Evolutionary conservation across 345 rosid genomes (phyloP), one percentile per base, ranked within the genome.

Genomic region (Turnera subulata): DNA sequence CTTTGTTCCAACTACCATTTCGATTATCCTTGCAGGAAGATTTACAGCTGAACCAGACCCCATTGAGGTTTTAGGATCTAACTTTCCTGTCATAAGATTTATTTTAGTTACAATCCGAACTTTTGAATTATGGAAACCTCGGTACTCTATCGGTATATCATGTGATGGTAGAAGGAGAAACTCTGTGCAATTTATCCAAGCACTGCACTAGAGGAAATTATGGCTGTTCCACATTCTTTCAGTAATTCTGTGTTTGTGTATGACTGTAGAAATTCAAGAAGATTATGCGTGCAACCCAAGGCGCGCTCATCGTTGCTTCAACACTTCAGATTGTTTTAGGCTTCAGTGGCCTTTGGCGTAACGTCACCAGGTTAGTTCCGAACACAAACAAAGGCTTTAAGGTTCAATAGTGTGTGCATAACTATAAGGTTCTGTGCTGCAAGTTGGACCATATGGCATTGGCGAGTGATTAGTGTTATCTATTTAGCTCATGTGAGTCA

Each of bases 331-430:
- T 94, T 59, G 89, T 90, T 52, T 85, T 94, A 25, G 99, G 99
- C 51, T 94, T 94, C 73, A 94, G 95, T 68, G 99, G 99, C 53
- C 95, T 94, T 55, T 94, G 97, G 99, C 96, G 95, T 55, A 85
- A 84, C 65, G 97, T 94, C 53, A 43, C 88, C 23, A 84, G 92
- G 99, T 93, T 50, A 42, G 81, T 64, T 63, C 57, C 49, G 46
- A 56, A 52, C 47, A 46, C 43, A 13, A 49, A 23, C 46, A n/a
- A n/a, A 32, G 26, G 15, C 24, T 43, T 23, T 63, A 38, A 25
- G n/a, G n/a, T 44, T 69, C 37, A 46, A 11, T 11, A n/a, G n/a
- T 21, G 40, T 55, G 53, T 44, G 38, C 11, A 47, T 23, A 8
- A 29, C 11, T 19, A 10, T n/a, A 52, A 50, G 19, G 17, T 6